Percentiles rank a stretch among this genome's conserved stretches.
Evolutionary conservation across 305 asterid species (phyloP).

Genomic region (Stenogyne calaminthoides): DNA sequence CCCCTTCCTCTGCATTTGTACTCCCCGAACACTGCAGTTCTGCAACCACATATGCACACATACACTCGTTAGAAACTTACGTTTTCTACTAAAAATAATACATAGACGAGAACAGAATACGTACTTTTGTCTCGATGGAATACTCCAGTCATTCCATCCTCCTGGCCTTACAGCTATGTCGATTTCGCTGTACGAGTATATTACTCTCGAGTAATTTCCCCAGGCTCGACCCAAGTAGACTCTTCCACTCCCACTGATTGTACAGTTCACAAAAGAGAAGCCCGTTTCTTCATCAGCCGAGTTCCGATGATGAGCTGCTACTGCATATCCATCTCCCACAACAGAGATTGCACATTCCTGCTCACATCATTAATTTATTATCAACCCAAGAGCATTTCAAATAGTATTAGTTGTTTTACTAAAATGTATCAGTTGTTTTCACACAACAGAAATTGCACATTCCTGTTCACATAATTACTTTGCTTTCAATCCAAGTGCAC

Average conservation of each 20-base stretch:
- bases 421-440: too few species aligned
- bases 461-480: conserved; percentile 36
- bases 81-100: background rate
- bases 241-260: conserved; percentile 51
- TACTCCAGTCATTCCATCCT: conserved; percentile 75
- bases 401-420: too few species aligned
- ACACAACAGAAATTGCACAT: conserved; percentile 49
- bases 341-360: conserved; percentile 62
- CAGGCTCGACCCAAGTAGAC: conserved; percentile 75
- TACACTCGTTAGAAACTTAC: background rate
- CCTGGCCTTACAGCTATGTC: conserved; percentile 44
- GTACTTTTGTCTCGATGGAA: conserved; percentile 50
- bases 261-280: conserved; percentile 66
- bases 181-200: conserved; percentile 51
- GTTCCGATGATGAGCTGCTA: conserved; percentile 75
- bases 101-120: background rate
- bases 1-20: conserved; percentile 70
- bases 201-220: conserved; percentile 62
- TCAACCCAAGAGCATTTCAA: too few species aligned
- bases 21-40: conserved; percentile 72
- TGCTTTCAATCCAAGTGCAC: too few species aligned
- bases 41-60: conserved; percentile 33
- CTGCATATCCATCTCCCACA: conserved; percentile 48
- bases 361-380: background rate
- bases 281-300: conserved; percentile 56